phyloP scores from a whole-genome alignment of 139 green algal species.

The Desmodesmus armatus region DNA sequence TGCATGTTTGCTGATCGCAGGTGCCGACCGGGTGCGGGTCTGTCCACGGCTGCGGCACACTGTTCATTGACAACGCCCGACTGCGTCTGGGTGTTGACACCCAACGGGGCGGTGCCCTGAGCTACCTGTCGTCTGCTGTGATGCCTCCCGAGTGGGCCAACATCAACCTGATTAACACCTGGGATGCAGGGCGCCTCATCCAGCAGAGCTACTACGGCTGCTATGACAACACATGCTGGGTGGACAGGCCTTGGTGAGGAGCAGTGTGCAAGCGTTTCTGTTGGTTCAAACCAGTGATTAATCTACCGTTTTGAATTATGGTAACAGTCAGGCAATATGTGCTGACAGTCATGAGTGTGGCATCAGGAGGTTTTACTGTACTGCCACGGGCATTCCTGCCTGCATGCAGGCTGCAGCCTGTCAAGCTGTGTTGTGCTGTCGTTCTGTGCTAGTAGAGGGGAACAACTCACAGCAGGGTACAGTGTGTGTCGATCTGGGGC shows the following conservation, averaged over 20 bases:
- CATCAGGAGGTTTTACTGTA: no score
- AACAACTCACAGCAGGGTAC: neutral
- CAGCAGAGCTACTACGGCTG: slow-evolving; percentile 47
- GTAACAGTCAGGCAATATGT: no score
- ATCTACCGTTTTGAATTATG: no score
- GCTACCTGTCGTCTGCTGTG: slow-evolving; percentile 17
- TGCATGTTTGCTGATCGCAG: neutral
- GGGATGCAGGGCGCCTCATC: slow-evolving; percentile 33
- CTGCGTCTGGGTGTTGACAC: slow-evolving; percentile 23
- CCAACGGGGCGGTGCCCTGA: slow-evolving; percentile 5
- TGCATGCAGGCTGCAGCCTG: no score
- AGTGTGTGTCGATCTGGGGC: neutral
- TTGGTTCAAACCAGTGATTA: no score
- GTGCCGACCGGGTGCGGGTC: no score
- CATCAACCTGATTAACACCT: slow-evolving; percentile 41
- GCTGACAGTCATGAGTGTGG: no score
- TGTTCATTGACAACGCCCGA: neutral
- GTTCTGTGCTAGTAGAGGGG: no score
- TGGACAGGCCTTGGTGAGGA: slow-evolving; percentile 1
- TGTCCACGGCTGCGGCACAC: neutral
- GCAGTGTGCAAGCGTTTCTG: no score
- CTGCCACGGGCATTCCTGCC: no score
- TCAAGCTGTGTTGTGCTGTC: no score
- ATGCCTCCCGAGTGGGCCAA: slow-evolving; percentile 13
- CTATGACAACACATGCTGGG: slow-evolving; percentile 41